Percentiles rank a stretch among this genome's conserved stretches.
phyloP scores from a whole-genome alignment of 108 stramenopile genomes.

The Poteriospumella lacustris region DNA sequence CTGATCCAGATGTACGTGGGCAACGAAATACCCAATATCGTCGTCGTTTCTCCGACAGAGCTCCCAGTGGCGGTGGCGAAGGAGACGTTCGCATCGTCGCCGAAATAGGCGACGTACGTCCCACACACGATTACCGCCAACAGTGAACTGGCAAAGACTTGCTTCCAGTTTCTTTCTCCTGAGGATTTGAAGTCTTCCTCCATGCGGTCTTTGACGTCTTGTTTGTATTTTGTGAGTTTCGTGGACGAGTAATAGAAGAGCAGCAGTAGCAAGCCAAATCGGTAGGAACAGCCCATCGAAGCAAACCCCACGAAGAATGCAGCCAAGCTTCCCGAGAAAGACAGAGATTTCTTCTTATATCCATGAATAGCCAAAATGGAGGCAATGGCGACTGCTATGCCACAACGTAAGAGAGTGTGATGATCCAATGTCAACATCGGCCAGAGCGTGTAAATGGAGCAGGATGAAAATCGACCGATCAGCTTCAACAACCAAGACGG shows the following conservation, averaged over 20 bases:
- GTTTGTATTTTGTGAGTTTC: conserved; percentile 28
- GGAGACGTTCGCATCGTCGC: conserved; percentile 10
- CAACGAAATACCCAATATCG: not conserved
- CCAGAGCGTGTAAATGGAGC: too few species aligned
- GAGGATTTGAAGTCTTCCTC: conserved; percentile 18
- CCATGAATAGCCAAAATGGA: conserved; percentile 23
- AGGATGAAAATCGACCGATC: too few species aligned
- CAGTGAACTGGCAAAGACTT: conserved; percentile 34
- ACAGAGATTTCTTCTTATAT: conserved; percentile 17
- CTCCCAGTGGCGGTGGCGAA: not conserved
- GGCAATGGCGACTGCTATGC: not conserved
- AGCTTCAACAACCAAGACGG: too few species aligned
- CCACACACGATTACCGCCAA: not conserved
- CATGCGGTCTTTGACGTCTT: conserved; percentile 2
- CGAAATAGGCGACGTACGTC: not conserved
- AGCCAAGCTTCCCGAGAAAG: conserved; percentile 20
- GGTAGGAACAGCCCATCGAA: not conserved
- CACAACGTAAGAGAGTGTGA: too few species aligned
- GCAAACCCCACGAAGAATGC: conserved; percentile 29
- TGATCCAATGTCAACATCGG: too few species aligned
- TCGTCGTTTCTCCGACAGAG: too few species aligned
- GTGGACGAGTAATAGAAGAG: conserved; percentile 29
- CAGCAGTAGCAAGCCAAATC: conserved; percentile 23
- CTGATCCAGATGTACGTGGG: too few species aligned
- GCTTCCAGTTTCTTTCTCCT: conserved; percentile 25